These are phyloP conservation scores for Ostreobium quekettii DNA, from an alignment of 139 green algal genomes.

Conservation along the genomic window DNA sequence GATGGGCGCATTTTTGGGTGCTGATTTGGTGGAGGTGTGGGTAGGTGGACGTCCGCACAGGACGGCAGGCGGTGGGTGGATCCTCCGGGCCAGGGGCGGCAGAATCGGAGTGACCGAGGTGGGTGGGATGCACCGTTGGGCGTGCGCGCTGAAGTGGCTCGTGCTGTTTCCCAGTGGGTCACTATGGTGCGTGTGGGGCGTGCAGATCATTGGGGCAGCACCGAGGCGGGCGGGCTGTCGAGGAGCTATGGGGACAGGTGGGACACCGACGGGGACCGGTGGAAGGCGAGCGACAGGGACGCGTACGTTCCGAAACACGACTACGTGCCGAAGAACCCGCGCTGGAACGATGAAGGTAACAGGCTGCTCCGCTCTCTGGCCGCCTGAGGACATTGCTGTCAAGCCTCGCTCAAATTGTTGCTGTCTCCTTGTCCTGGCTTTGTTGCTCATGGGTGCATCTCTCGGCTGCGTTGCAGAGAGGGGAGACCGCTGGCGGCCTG, in stretches of 20 bases:
- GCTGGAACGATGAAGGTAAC: slow-evolving; percentile 10
- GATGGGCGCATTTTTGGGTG: too few relatives aligned
- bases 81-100: not conserved
- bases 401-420: too few relatives aligned
- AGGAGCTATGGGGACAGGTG: not conserved
- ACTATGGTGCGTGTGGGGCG: not conserved
- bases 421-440: too few relatives aligned
- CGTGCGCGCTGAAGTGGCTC: too few relatives aligned
- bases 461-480: not conserved
- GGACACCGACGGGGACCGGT: slow-evolving; percentile 3
- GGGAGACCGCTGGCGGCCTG: slow-evolving; percentile 7
- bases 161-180: too few relatives aligned
- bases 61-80: not conserved
- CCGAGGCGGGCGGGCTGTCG: not conserved
- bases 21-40: too few relatives aligned
- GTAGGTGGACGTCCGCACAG: too few relatives aligned
- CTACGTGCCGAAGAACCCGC: slow-evolving; percentile 10
- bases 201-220: not conserved
- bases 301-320: not conserved
- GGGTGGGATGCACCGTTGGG: too few relatives aligned
- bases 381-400: too few relatives aligned
- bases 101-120: too few relatives aligned
- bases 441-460: not conserved
- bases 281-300: not conserved
- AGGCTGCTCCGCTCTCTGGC: too few relatives aligned